phyloP scores from a whole-genome alignment of 805 yeast genomes.

The Metschnikowia rubicola region DNA sequence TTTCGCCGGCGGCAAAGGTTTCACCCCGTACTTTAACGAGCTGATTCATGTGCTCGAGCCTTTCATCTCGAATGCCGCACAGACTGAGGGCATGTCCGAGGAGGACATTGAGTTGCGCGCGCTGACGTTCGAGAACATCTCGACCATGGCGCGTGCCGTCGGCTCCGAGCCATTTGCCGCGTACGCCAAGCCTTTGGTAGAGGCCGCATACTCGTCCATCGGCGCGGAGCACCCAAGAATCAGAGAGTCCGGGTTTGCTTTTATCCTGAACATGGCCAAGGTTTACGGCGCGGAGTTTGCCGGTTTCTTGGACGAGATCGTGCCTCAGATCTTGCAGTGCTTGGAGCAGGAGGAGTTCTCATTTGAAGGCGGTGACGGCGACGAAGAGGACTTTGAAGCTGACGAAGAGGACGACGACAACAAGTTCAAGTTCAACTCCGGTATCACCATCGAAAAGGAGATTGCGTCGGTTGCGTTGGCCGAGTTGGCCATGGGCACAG shows the following conservation, averaged over 20 bases:
- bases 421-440: slow-evolving; percentile 84
- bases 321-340: slow-evolving; percentile 81
- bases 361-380: slow-evolving; percentile 49
- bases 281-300: slow-evolving; percentile 90
- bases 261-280: slow-evolving; percentile 89
- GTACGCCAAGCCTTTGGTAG: slow-evolving; percentile 82
- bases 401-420: slow-evolving; percentile 55
- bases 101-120: slow-evolving; percentile 91
- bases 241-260: slow-evolving; percentile 92
- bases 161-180: slow-evolving; percentile 85
- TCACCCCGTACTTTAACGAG: slow-evolving; percentile 78
- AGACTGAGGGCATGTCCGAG: slow-evolving; percentile 74
- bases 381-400: slow-evolving; percentile 49
- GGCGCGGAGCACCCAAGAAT: slow-evolving; percentile 76
- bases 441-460: slow-evolving; percentile 93
- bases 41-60: slow-evolving; percentile 81
- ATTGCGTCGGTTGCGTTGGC: slow-evolving; percentile 88
- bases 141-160: slow-evolving; percentile 95
- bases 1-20: slow-evolving; percentile 86
- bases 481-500: slow-evolving; percentile 86
- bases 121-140: slow-evolving; percentile 85
- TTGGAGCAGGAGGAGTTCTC: slow-evolving; percentile 84
- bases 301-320: slow-evolving; percentile 74
- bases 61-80: slow-evolving; percentile 65
- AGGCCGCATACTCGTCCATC: slow-evolving; percentile 79